A percentile compares a stretch with the other conserved stretches of the same genome.
phyloP scores from a whole-genome alignment of 2,329 filamentous ascomycete genomes.

The Trichoderma simmonsii region DNA sequence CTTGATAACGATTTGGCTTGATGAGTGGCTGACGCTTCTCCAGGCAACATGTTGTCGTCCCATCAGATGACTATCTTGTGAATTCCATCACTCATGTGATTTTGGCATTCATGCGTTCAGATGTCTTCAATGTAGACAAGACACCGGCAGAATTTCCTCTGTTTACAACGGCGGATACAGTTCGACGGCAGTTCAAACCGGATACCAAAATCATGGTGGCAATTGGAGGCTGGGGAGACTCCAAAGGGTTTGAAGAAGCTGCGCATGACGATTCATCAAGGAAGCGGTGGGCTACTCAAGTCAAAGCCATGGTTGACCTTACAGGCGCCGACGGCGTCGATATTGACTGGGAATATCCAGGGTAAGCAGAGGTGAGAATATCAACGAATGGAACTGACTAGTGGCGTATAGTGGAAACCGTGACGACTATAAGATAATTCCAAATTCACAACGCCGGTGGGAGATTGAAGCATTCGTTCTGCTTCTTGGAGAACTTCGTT shows the following conservation, averaged over 20 bases:
- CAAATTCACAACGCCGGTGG: slow-evolving; percentile 57
- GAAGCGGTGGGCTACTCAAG: slow-evolving; percentile 59
- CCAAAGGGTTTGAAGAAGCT: slow-evolving; percentile 57
- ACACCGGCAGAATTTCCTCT: slow-evolving; percentile 44
- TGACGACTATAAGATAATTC: slow-evolving; percentile 63
- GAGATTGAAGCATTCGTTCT: slow-evolving; percentile 63
- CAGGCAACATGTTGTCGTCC: slow-evolving; percentile 48
- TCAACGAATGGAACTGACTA: background rate
- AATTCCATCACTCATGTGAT: slow-evolving; percentile 54
- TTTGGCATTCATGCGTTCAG: slow-evolving; percentile 56
- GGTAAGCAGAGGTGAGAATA: slow-evolving; percentile 29
- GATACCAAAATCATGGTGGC: slow-evolving; percentile 65
- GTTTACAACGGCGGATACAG: slow-evolving; percentile 49
- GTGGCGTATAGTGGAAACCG: slow-evolving; percentile 55
- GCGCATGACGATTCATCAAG: slow-evolving; percentile 51
- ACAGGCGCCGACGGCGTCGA: slow-evolving; percentile 64
- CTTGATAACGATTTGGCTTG: background rate
- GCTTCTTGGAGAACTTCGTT: slow-evolving; percentile 57
- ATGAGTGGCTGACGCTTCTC: background rate
- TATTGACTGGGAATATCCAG: slow-evolving; percentile 65
- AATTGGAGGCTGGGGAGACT: slow-evolving; percentile 74
- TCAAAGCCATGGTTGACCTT: slow-evolving; percentile 58
- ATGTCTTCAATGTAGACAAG: slow-evolving; percentile 46
- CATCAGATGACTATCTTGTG: slow-evolving; percentile 34
- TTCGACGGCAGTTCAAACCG: slow-evolving; percentile 46